Base-by-base conservation (phyloP, 1,139 yeast species). In the Casaregolazyma lundiana region DNA sequence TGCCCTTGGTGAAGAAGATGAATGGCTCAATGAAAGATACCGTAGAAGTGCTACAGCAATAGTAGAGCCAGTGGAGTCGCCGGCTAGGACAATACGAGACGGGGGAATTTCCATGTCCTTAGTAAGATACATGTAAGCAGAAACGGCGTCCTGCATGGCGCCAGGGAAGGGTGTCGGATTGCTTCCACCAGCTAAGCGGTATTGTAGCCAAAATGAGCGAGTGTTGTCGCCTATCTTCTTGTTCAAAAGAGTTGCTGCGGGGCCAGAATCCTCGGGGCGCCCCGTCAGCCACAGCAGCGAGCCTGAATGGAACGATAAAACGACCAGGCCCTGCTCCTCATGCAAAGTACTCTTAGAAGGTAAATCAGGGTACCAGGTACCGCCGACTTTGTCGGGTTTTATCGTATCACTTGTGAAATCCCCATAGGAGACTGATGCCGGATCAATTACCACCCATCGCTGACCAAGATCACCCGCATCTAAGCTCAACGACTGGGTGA, bases 151-250 rank as follows among this genome's bases (percentile, higher is more conserved):
- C 16, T 41, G 44, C 38, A 41, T 30, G 17, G 44, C 38, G 6
- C 38, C 44, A 9, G 44, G 44, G 34, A 30, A 41, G 9, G 38
- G 44, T 9, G 38, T 32, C 6, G 44, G 44, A 17, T 41, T 41
- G 9, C 8, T 11, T 20, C 35, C 44, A 4, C 44, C 44, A 4
- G 44, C 44, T 7, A 41, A 38, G 18, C 44, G 38, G 13, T 41
- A 41, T 16, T 41, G 44, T 9, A 41, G 17, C 44, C 44, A 41
- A 9, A 41, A 24, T n/a, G 44, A 17, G 7, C 38, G 15, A 11
- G 38, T 32, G 8, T 26, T 26, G 19, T 17, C 11, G 22, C 43
- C 43, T 4, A 41, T n/a, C 15, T 32, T 32, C 9, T 19, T 13
- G 9, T 16, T 41, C 19, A 41, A 30, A 16, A 41, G 24, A 3